Percentiles rank a stretch among this genome's conserved stretches.
These are phyloP conservation scores for Cladosporium sp. DNA, from an alignment of 2,329 filamentous ascomycete species.

Conservation along the genomic window DNA sequence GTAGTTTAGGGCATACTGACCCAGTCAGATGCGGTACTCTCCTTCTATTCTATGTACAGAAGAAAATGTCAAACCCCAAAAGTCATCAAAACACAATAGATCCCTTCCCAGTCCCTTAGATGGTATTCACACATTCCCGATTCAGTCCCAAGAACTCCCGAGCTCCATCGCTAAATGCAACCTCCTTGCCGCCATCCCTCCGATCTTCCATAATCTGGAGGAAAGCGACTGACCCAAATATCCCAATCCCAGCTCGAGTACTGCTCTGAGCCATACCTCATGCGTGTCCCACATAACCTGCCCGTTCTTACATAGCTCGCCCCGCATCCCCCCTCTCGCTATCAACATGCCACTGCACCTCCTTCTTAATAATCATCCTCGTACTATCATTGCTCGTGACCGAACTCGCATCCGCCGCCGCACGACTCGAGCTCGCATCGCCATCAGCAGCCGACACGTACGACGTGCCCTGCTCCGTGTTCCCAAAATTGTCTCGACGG, in stretches of 20 bases:
- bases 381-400: constrained; percentile 15
- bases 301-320: neutral
- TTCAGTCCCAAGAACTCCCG: no score
- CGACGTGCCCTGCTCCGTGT: neutral
- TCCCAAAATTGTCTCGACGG: constrained; percentile 2
- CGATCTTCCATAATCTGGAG: neutral
- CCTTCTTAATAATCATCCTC: constrained; percentile 19
- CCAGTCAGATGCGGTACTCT: no score
- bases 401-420: constrained; percentile 8
- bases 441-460: neutral
- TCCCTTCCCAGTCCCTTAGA: no score
- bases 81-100: no score
- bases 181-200: neutral
- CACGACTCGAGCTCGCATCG: neutral
- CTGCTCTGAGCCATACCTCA: neutral
- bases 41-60: no score
- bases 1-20: no score
- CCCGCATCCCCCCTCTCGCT: neutral
- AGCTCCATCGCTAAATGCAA: neutral
- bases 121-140: no score
- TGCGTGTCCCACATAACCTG: no score
- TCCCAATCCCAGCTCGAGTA: neutral
- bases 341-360: constrained; percentile 15
- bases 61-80: no score
- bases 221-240: neutral